Conservation (phyloP, 148 eudicot genomes). For the Fagopyrum esculentum region DNA sequence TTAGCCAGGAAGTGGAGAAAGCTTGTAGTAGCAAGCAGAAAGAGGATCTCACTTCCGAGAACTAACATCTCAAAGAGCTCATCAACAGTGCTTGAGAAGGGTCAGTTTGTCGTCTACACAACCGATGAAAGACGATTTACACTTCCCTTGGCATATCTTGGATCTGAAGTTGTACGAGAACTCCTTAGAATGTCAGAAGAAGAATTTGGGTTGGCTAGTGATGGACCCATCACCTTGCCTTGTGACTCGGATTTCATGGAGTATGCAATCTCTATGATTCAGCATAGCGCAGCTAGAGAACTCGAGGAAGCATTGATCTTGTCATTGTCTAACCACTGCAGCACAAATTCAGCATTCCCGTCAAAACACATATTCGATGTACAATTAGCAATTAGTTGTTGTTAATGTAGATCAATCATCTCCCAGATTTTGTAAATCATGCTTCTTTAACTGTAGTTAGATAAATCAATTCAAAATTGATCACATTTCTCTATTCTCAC, state of each 20-base stretch:
- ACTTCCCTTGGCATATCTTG: slow-evolving; percentile 13
- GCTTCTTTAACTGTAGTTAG: too few relatives aligned
- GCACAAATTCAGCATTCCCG: neutral
- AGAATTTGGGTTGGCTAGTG: slow-evolving; percentile 5
- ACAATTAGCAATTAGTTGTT: neutral
- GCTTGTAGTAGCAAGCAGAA: neutral
- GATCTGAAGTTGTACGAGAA: neutral
- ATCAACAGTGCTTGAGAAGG: neutral
- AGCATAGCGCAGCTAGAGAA: neutral
- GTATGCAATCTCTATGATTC: slow-evolving; percentile 7
- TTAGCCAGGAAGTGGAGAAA: slow-evolving; percentile 6
- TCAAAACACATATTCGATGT: neutral
- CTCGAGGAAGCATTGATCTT: neutral
- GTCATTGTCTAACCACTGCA: neutral
- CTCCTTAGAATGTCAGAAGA: slow-evolving; percentile 12
- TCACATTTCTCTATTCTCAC: too few relatives aligned
- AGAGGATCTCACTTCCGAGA: slow-evolving; percentile 4
- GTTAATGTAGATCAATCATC: neutral
- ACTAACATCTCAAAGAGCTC: neutral
- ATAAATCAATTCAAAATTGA: too few relatives aligned
- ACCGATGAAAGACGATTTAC: slow-evolving; percentile 9
- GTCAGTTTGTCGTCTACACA: slow-evolving; percentile 12
- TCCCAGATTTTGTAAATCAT: too few relatives aligned
- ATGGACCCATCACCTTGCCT: slow-evolving; percentile 13
- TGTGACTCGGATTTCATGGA: slow-evolving; percentile 12